These are phyloP conservation scores for Haberlea rhodopensis DNA, from an alignment of 257 asterid genomes.

Conservation along the genomic window DNA sequence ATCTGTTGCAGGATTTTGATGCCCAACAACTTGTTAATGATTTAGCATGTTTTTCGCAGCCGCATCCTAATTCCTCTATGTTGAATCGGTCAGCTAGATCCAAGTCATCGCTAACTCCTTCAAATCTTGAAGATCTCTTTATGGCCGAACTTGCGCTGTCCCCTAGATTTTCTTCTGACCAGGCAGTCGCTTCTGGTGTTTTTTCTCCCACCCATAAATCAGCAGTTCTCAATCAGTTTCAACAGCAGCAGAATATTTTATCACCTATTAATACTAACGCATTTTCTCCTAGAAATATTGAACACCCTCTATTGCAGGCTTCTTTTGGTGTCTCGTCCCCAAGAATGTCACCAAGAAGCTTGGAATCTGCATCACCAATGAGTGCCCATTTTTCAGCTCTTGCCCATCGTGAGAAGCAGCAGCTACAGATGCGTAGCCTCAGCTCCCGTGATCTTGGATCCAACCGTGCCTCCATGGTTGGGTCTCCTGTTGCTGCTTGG, in stretches of 20 bases:
- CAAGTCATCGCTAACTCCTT: slow-evolving; percentile 62
- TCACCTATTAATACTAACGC: slow-evolving; percentile 68
- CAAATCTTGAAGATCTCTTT: slow-evolving; percentile 91
- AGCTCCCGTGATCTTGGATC: slow-evolving; percentile 68
- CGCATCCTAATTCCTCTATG: slow-evolving; percentile 49
- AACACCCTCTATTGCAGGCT: slow-evolving; percentile 76
- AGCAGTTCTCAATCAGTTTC: slow-evolving; percentile 63
- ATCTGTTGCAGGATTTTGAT: slow-evolving; percentile 58
- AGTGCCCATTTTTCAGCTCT: slow-evolving; percentile 56
- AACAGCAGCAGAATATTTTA: slow-evolving; percentile 70
- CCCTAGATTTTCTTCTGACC: slow-evolving; percentile 68
- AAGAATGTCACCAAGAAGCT: slow-evolving; percentile 79
- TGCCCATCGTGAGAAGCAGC: slow-evolving; percentile 70
- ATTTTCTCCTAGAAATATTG: slow-evolving; percentile 69
- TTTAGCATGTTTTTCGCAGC: slow-evolving; percentile 53
- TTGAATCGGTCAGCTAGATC: slow-evolving; percentile 53
- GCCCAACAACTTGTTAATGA: slow-evolving; percentile 64
- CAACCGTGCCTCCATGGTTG: slow-evolving; percentile 36
- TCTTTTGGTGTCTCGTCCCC: slow-evolving; percentile 71
- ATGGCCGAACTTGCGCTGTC: slow-evolving; percentile 65
- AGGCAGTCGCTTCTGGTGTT: slow-evolving; percentile 54
- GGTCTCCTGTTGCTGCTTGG: slow-evolving; percentile 59
- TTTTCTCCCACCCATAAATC: slow-evolving; percentile 84
- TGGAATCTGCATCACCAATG: slow-evolving; percentile 82
- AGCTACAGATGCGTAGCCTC: slow-evolving; percentile 61